These are phyloP conservation scores for Fusarium incarnatum DNA, from an alignment of 2,329 filamentous ascomycete species.

Conservation along the genomic window DNA sequence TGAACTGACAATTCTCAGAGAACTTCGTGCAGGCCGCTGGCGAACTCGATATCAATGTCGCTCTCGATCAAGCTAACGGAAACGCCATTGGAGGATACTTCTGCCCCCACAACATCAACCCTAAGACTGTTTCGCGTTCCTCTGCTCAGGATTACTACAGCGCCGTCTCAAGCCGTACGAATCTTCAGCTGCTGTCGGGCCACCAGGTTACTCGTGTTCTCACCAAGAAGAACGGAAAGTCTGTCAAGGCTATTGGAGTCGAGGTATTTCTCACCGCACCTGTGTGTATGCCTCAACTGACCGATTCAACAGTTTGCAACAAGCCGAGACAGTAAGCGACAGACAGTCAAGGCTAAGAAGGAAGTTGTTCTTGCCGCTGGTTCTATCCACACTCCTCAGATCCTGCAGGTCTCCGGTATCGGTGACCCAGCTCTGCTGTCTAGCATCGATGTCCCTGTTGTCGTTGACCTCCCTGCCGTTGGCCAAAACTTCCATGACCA, in stretches of 20 bases:
- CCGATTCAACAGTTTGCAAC: slow-evolving; percentile 6
- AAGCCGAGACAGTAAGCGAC: background rate
- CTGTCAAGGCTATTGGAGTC: slow-evolving; percentile 26
- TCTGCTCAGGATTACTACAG: slow-evolving; percentile 40
- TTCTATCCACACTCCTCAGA: slow-evolving; percentile 55
- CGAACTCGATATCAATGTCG: slow-evolving; percentile 28
- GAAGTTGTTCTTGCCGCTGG: slow-evolving; percentile 59
- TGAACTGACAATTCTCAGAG: slow-evolving; percentile 9
- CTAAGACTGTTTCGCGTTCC: slow-evolving; percentile 23
- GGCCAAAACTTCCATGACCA: slow-evolving; percentile 62
- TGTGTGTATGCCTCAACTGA: fast-evolving
- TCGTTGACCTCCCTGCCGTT: slow-evolving; percentile 61
- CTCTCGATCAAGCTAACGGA: slow-evolving; percentile 36
- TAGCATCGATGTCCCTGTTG: slow-evolving; percentile 53
- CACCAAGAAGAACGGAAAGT: slow-evolving; percentile 18
- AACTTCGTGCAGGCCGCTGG: slow-evolving; percentile 21
- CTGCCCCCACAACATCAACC: slow-evolving; percentile 35
- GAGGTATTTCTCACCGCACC: slow-evolving; percentile 15
- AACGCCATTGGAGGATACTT: slow-evolving; percentile 37
- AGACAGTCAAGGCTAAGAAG: slow-evolving; percentile 38
- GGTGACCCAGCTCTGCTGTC: slow-evolving; percentile 54
- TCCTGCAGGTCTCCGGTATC: slow-evolving; percentile 64
- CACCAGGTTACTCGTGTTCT: slow-evolving; percentile 38
- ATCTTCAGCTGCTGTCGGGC: slow-evolving; percentile 27
- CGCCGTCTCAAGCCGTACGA: slow-evolving; percentile 15